Conservation (phyloP, 2,329 filamentous ascomycete species). For the Penicillium sp. region DNA sequence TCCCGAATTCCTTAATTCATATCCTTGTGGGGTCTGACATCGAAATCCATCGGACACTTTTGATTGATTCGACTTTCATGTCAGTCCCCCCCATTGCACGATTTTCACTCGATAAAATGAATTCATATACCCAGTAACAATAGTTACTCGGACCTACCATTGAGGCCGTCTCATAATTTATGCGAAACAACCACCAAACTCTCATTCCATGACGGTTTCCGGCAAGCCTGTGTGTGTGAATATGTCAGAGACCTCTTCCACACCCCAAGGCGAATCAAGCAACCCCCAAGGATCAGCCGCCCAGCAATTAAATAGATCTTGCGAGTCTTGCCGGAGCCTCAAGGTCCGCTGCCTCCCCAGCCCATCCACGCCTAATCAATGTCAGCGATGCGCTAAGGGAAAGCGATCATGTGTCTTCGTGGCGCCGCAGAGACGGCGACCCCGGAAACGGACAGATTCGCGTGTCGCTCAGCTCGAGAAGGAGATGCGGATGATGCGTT, state of each 20-base stretch:
- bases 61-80: slow-evolving; percentile 3
- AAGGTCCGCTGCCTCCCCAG: slow-evolving; percentile 40
- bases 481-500: slow-evolving; percentile 40
- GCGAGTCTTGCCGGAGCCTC: slow-evolving; percentile 37
- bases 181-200: neutral
- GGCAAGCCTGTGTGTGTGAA: slow-evolving; percentile 9
- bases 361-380: slow-evolving; percentile 32
- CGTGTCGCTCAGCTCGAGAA: slow-evolving; percentile 38
- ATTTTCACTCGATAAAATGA: slow-evolving; percentile 13
- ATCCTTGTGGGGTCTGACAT: neutral
- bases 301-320: slow-evolving; percentile 37
- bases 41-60: neutral
- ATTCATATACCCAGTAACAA: slow-evolving; percentile 5
- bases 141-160: neutral
- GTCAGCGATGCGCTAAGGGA: slow-evolving; percentile 37
- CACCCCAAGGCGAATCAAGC: slow-evolving; percentile 20
- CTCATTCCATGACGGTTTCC: neutral
- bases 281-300: slow-evolving; percentile 21
- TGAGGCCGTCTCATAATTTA: neutral
- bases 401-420: slow-evolving; percentile 37
- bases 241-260: slow-evolving; percentile 29
- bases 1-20: neutral
- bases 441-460: slow-evolving; percentile 38
- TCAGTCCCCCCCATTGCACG: slow-evolving; percentile 3
- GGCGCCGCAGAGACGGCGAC: slow-evolving; percentile 37